These are phyloP conservation scores for Beta lomatogona DNA, from an alignment of 179 eudicot species.

Conservation along the genomic window DNA sequence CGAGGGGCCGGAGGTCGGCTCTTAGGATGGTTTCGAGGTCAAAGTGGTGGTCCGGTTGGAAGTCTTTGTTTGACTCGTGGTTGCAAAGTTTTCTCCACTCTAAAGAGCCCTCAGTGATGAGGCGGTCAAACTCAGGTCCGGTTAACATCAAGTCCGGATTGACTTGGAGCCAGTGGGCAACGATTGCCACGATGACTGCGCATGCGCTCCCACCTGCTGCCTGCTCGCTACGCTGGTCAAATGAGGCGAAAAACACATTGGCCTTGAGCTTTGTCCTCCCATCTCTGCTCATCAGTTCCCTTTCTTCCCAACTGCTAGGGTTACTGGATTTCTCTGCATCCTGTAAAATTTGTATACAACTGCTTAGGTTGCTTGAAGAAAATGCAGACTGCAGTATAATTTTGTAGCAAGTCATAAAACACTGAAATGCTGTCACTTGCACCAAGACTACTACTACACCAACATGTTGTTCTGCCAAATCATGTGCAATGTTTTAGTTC, in stretches of 20 bases:
- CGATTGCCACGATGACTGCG: slow-evolving; percentile 54
- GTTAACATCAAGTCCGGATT: slow-evolving; percentile 40
- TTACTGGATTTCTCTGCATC: slow-evolving; percentile 23
- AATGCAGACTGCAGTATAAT: background rate
- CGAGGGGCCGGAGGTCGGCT: slow-evolving; percentile 50
- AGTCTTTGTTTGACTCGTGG: slow-evolving; percentile 29
- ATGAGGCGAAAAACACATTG: slow-evolving; percentile 50
- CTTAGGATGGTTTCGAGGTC: slow-evolving; percentile 61
- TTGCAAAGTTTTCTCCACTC: slow-evolving; percentile 64
- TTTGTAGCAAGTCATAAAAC: background rate
- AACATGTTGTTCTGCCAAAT: background rate
- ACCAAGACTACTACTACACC: background rate
- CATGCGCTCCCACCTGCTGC: slow-evolving; percentile 71
- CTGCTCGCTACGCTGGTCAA: slow-evolving; percentile 57
- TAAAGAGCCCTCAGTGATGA: slow-evolving; percentile 58
- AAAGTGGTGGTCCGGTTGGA: slow-evolving; percentile 56
- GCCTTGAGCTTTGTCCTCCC: slow-evolving; percentile 52
- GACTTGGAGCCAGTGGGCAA: slow-evolving; percentile 61
- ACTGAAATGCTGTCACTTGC: background rate
- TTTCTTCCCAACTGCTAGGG: slow-evolving; percentile 45
- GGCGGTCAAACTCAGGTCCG: slow-evolving; percentile 42
- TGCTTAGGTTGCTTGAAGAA: background rate
- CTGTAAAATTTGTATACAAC: slow-evolving; percentile 11
- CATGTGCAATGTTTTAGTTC: background rate
- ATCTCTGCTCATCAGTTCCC: slow-evolving; percentile 53